Base-by-base conservation (phyloP, 768 basidiomycete species). In the Trametes sanguinea region DNA sequence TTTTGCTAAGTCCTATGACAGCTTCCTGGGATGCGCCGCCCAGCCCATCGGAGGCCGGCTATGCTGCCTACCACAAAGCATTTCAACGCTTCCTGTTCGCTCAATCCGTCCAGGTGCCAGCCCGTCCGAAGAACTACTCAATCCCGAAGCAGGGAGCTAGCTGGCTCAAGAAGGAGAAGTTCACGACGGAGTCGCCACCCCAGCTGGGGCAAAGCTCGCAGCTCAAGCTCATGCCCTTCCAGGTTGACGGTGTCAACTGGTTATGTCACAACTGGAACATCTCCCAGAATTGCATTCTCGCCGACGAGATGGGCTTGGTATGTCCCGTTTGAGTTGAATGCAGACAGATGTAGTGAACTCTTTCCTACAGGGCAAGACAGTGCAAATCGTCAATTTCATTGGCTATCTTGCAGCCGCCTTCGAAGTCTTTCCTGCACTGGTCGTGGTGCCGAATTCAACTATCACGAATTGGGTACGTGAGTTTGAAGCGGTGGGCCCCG, bases 221-320 rank as follows among this genome's bases (percentile, higher is more conserved):
- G 32, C 75, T 90, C 53, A 85, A 85, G 64, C 80, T 97, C 27
- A 93, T 95, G 91, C 84, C 85, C 42, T 97, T 96, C 75, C 95
- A 96, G 74, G 81, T 89, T 7, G 87, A 90, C 32, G 91, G 90
- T 37, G 87, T 92, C 55, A 91, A 92, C 57, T 93, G 90, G 92
- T 78, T 94, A 48, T 87, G 83, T 65, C 84, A 88, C 65, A 93
- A 94, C 64, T 95, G 94, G 94, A 93, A 89, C 87, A 87, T 83
- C 65, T 81, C 79, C 45, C 93, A 93, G 63, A 85, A 86, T 45
- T 93, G 89, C 63, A 95, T 95, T 64, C 82, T 98, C 22, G 96
- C 97, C 2, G 97, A 99, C 71, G 97, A 98, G 74, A 98, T 99
- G 97, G 95, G 95, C 61, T 76, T 95, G 72, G 94, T 92, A 73